Conservation (phyloP, 345 rosid species). For the Eutrema japonicum region DNA sequence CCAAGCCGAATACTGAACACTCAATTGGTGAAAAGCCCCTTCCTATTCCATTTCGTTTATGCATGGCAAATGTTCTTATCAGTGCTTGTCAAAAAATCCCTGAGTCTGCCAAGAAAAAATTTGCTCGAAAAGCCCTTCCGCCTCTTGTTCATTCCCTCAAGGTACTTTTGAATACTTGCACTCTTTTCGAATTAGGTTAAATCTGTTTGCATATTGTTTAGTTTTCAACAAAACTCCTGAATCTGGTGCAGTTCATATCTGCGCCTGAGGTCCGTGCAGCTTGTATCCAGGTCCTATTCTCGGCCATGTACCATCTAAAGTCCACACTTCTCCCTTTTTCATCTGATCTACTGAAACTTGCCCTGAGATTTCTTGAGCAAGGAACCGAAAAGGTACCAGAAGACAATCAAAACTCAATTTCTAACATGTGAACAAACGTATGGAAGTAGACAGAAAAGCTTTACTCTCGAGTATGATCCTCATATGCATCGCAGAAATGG, state of each 20-base stretch:
- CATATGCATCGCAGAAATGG: background rate
- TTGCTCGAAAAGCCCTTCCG: slow-evolving; percentile 62
- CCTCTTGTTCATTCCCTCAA: slow-evolving; percentile 57
- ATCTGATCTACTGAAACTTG: slow-evolving; percentile 66
- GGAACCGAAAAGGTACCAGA: slow-evolving; percentile 70
- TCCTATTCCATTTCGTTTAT: slow-evolving; percentile 61
- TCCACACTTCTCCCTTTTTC: slow-evolving; percentile 75
- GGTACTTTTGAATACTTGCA: slow-evolving; percentile 51
- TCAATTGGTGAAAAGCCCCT: slow-evolving; percentile 37
- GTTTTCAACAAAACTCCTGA: slow-evolving; percentile 19
- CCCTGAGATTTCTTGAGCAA: slow-evolving; percentile 61
- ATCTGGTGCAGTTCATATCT: slow-evolving; percentile 50
- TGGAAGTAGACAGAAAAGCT: slow-evolving; percentile 18
- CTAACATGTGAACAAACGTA: slow-evolving; percentile 1
- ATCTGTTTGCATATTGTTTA: slow-evolving; percentile 1
- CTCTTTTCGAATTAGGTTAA: slow-evolving; percentile 1
- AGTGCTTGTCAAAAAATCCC: slow-evolving; percentile 80
- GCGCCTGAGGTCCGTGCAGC: slow-evolving; percentile 68
- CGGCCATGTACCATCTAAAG: slow-evolving; percentile 85
- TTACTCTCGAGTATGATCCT: background rate
- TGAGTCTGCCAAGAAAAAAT: slow-evolving; percentile 55
- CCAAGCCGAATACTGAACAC: slow-evolving; percentile 38
- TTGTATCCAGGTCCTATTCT: slow-evolving; percentile 80
- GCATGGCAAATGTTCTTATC: slow-evolving; percentile 92
- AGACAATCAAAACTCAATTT: slow-evolving; percentile 12